These are phyloP conservation scores for Populus deltoides DNA, from an alignment of 345 rosid genomes.

Conservation along the genomic window DNA sequence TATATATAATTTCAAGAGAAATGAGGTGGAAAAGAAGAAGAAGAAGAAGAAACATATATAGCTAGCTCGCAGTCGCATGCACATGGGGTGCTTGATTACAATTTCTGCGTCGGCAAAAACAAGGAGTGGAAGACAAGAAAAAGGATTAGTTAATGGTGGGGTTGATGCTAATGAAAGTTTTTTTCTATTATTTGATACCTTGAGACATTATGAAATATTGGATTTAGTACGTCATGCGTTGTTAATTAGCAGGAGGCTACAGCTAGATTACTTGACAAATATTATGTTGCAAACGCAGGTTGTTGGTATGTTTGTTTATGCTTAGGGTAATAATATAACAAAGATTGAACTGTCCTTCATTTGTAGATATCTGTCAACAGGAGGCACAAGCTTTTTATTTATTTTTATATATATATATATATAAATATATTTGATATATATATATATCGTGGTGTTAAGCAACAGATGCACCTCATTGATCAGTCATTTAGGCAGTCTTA, in stretches of 20 bases:
- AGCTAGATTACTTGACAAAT: neutral
- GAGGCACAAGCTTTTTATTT: neutral
- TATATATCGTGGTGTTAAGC: neutral
- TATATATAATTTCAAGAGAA: neutral
- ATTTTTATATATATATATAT: neutral
- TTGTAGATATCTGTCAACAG: neutral
- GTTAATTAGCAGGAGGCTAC: neutral
- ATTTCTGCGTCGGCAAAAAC: neutral
- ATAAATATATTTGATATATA: neutral
- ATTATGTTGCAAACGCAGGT: neutral
- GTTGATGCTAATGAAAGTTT: constrained; percentile 1
- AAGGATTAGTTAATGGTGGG: constrained; percentile 5
- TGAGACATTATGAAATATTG: neutral
- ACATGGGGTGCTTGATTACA: constrained; percentile 25
- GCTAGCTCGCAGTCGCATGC: constrained; percentile 10
- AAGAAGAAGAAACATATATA: neutral
- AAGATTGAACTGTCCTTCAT: neutral
- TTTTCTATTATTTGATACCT: neutral
- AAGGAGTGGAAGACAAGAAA: constrained; percentile 4
- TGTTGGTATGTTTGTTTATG: neutral
- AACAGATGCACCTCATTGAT: neutral
- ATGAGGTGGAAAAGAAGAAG: neutral
- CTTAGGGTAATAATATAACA: neutral
- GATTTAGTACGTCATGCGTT: neutral
- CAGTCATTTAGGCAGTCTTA: too few relatives aligned